phyloP scores from a whole-genome alignment of 345 rosid species.

The Hevea brasiliensis region DNA sequence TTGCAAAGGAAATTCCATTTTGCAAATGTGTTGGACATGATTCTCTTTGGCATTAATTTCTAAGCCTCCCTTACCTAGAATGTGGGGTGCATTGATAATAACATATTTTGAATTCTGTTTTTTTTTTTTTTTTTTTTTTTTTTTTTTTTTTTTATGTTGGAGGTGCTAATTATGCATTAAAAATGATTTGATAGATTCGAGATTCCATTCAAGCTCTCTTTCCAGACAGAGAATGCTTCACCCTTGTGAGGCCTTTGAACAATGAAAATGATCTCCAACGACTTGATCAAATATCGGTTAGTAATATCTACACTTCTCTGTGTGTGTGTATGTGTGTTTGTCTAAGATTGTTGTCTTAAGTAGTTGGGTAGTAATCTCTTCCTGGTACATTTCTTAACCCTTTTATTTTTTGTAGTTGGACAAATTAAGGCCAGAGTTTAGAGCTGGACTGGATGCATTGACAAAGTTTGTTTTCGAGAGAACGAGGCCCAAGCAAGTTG shows the following conservation, averaged over 20 bases:
- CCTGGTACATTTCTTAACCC: background rate
- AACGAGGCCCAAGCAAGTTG: slow-evolving; percentile 94
- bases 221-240: slow-evolving; percentile 92
- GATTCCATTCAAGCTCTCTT: slow-evolving; percentile 91
- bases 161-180: slow-evolving; percentile 22
- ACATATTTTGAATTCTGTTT: background rate
- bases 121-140: background rate
- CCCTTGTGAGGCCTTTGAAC: slow-evolving; percentile 90
- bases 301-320: slow-evolving; percentile 25
- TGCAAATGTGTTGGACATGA: background rate
- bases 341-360: background rate
- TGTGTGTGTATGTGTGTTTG: background rate
- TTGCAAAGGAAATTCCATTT: background rate
- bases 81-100: background rate
- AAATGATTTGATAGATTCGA: slow-evolving; percentile 55
- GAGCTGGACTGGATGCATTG: slow-evolving; percentile 83
- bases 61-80: background rate
- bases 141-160: background rate
- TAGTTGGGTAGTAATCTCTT: background rate
- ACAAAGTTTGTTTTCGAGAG: slow-evolving; percentile 97
- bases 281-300: slow-evolving; percentile 82
- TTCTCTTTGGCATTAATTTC: slow-evolving; percentile 12
- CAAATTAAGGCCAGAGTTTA: slow-evolving; percentile 78
- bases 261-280: slow-evolving; percentile 85
- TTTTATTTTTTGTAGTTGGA: slow-evolving; percentile 53